Conservation (phyloP, 768 basidiomycete genomes). For the Amylocystis lapponica region DNA sequence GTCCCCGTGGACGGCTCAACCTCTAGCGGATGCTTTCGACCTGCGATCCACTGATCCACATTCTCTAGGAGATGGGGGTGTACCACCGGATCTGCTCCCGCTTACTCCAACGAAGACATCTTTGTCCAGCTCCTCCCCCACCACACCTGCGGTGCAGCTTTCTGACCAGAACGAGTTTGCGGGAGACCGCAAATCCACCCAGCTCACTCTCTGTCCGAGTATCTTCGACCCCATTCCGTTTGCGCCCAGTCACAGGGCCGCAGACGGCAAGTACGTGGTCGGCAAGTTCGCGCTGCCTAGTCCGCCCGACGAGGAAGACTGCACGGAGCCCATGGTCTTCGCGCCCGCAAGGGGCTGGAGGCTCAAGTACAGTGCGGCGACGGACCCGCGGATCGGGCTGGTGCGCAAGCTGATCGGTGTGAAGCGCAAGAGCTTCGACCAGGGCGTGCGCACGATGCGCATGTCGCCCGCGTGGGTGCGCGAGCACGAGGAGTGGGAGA, state of each 20-base stretch:
- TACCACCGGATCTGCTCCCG: slow-evolving; percentile 38
- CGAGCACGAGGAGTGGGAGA: slow-evolving; percentile 45
- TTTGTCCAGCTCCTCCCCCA: slow-evolving; percentile 39
- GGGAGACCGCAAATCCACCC: slow-evolving; percentile 17
- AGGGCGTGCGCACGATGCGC: slow-evolving; percentile 30
- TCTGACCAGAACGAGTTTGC: slow-evolving; percentile 20
- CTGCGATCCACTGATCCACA: slow-evolving; percentile 12
- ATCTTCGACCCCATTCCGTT: slow-evolving; percentile 76
- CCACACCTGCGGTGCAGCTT: slow-evolving; percentile 50
- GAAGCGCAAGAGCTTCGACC: slow-evolving; percentile 53
- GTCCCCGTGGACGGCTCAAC: slow-evolving; percentile 13
- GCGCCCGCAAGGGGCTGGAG: slow-evolving; percentile 37
- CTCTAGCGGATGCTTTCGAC: slow-evolving; percentile 15
- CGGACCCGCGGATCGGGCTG: slow-evolving; percentile 69
- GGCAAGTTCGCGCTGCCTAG: slow-evolving; percentile 73
- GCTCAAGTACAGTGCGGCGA: slow-evolving; percentile 48
- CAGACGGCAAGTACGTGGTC: slow-evolving; percentile 68
- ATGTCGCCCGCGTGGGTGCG: slow-evolving; percentile 39
- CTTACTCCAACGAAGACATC: slow-evolving; percentile 50
- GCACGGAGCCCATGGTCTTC: slow-evolving; percentile 10
- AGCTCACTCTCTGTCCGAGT: slow-evolving; percentile 15
- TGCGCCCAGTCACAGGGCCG: slow-evolving; percentile 49
- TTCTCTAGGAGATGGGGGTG: slow-evolving; percentile 8
- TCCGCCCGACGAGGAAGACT: slow-evolving; percentile 44
- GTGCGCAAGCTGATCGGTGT: slow-evolving; percentile 63